Percentiles rank a stretch among this genome's conserved stretches.
Conservation (phyloP, 805 yeast genomes). For the Candida chauliodis region DNA sequence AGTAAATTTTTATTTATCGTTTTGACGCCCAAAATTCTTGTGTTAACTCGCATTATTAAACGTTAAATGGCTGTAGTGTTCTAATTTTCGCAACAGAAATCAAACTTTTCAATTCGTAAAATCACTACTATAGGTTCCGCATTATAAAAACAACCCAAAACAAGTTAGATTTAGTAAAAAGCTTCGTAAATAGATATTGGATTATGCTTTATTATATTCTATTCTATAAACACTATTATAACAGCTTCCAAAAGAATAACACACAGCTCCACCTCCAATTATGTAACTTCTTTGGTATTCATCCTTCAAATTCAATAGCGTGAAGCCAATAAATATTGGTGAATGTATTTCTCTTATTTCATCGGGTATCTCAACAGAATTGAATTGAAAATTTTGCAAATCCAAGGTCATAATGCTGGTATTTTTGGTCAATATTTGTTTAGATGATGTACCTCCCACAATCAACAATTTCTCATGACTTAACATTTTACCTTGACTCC, state of each 20-base stretch:
- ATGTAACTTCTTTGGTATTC: conserved; percentile 11
- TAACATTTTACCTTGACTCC: conserved; percentile 37
- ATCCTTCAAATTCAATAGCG: conserved; percentile 18
- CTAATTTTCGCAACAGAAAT: no score
- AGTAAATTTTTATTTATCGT: no score
- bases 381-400: conserved; percentile 14
- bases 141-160: no score
- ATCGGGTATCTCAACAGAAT: conserved; percentile 15
- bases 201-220: no score
- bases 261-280: conserved; percentile 75
- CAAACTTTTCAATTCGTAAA: no score
- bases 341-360: conserved; percentile 40
- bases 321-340: conserved; percentile 54
- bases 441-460: conserved; percentile 56
- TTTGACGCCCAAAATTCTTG: no score
- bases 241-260: conserved; percentile 70
- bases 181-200: no score
- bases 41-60: no score
- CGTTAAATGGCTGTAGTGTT: no score
- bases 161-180: no score
- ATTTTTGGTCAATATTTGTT: conserved; percentile 14
- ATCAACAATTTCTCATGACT: conserved; percentile 34
- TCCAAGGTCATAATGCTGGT: conserved; percentile 36
- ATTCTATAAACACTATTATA: conserved; percentile 24
- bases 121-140: no score